Evolutionary conservation across 2,329 filamentous ascomycete genomes (phyloP).

Genomic region (Whalleya microplaca): DNA sequence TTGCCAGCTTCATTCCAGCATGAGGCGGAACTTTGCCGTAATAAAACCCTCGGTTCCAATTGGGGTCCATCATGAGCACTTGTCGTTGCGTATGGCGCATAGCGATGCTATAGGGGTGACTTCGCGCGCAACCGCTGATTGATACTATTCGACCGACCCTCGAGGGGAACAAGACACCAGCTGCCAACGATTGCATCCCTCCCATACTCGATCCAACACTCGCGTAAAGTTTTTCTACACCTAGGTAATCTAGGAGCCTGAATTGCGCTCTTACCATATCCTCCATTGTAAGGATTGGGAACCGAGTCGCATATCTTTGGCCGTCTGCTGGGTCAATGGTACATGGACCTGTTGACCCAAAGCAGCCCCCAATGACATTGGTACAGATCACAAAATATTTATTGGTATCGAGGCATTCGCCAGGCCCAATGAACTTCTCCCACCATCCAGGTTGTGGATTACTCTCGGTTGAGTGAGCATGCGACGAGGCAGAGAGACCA

Average conservation of each 20-base stretch:
- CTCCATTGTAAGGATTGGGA: slow-evolving; percentile 92
- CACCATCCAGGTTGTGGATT: slow-evolving; percentile 96
- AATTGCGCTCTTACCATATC: slow-evolving; percentile 99
- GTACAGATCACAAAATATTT: slow-evolving; percentile 95
- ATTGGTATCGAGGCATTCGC: slow-evolving; percentile 81
- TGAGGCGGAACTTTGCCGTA: slow-evolving; percentile 88
- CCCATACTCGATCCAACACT: slow-evolving; percentile 98
- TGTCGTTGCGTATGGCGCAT: slow-evolving; percentile 98
- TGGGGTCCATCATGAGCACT: slow-evolving; percentile 98
- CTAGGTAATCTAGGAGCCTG: slow-evolving; percentile 77
- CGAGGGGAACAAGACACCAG: slow-evolving; percentile 80
- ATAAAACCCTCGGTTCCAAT: slow-evolving; percentile 96
- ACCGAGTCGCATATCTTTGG: slow-evolving; percentile 87
- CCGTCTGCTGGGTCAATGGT: slow-evolving; percentile 88
- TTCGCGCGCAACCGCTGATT: slow-evolving; percentile 91
- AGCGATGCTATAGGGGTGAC: slow-evolving; percentile 96
- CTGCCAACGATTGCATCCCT: slow-evolving; percentile 94
- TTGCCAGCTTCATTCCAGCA: slow-evolving; percentile 94
- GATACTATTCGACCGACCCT: slow-evolving; percentile 82
- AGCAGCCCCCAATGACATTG: slow-evolving; percentile 94
- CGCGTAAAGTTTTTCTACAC: slow-evolving; percentile 79
- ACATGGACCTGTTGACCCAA: slow-evolving; percentile 89
- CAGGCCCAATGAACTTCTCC: slow-evolving; percentile 97
- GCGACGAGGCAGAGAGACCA: slow-evolving; percentile 93
- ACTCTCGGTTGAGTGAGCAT: slow-evolving; percentile 85